Conservation (phyloP, 495 filamentous ascomycete species). For the Eremomyces bilateralis region DNA sequence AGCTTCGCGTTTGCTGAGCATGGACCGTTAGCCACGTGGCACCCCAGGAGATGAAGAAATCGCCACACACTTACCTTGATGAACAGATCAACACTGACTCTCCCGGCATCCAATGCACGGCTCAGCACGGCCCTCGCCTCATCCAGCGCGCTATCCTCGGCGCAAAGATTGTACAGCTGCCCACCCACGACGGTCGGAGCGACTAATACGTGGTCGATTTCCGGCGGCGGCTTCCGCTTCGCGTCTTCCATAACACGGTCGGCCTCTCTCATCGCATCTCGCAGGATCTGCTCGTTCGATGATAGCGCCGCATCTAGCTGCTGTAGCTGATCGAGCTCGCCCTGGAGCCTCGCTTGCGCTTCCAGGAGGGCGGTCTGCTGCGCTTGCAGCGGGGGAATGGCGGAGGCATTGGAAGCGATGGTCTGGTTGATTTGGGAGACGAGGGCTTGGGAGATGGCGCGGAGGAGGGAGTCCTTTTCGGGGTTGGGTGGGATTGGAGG, state of each 20-base stretch:
- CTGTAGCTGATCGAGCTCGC: constrained; percentile 47
- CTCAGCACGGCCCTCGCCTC: constrained; percentile 76
- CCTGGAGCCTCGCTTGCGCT: constrained; percentile 41
- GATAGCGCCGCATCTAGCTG: constrained; percentile 44
- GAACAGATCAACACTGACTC: constrained; percentile 63
- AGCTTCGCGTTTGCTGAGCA: constrained; percentile 54
- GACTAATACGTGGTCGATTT: constrained; percentile 78
- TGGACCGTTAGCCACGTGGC: too few relatives aligned
- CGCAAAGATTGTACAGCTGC: constrained; percentile 72
- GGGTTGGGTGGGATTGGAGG: constrained; percentile 91
- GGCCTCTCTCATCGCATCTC: constrained; percentile 52
- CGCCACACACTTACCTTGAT: too few relatives aligned
- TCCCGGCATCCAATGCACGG: constrained; percentile 56
- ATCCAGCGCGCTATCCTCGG: constrained; percentile 64
- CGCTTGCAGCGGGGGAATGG: constrained; percentile 48
- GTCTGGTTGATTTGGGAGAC: constrained; percentile 39
- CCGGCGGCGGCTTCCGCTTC: constrained; percentile 29
- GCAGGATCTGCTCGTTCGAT: constrained; percentile 58
- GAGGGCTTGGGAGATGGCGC: constrained; percentile 49
- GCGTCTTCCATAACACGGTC: constrained; percentile 55
- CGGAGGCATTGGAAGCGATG: constrained; percentile 41
- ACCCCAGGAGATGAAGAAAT: too few relatives aligned
- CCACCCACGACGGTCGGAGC: constrained; percentile 80
- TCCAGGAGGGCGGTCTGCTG: constrained; percentile 58
- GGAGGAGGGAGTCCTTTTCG: constrained; percentile 76